Percentiles rank a stretch among this genome's conserved stretches.
phyloP scores from a whole-genome alignment of 345 rosid species.

The Murraya koenigii region DNA sequence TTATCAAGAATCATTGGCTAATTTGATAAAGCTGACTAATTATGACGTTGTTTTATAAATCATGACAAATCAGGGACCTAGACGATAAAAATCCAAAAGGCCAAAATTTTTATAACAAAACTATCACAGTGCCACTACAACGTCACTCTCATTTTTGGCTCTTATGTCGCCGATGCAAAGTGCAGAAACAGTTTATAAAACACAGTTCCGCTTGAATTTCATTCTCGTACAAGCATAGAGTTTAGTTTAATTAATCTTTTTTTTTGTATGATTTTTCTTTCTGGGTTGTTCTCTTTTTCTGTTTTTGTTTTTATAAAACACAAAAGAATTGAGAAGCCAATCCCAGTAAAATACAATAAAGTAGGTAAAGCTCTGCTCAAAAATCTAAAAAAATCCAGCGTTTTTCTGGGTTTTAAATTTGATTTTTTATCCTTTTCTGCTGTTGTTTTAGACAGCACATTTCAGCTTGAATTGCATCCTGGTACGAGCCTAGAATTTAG shows the following conservation, averaged over 20 bases:
- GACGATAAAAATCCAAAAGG: neutral
- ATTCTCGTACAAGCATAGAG: too few relatives aligned
- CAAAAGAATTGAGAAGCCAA: neutral
- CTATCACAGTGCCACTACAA: neutral
- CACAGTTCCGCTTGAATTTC: too few relatives aligned
- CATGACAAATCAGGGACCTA: neutral
- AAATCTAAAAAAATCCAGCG: neutral
- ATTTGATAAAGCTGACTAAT: neutral
- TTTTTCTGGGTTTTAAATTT: neutral
- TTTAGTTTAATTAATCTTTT: too few relatives aligned
- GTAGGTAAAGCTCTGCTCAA: neutral
- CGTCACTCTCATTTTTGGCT: neutral
- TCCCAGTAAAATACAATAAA: neutral
- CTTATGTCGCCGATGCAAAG: neutral
- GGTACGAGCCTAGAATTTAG: neutral
- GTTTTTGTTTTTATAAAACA: too few relatives aligned
- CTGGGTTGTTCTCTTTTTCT: too few relatives aligned
- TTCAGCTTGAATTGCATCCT: conserved; percentile 5
- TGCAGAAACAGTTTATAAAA: neutral
- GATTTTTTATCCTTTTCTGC: neutral
- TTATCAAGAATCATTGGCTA: too few relatives aligned
- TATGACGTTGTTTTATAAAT: neutral
- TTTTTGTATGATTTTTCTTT: too few relatives aligned
- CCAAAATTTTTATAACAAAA: neutral
- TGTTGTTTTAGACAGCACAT: conserved; percentile 2